Base-by-base conservation (phyloP, 139 green algal genomes). In the Chlamydomonas sp. region DNA sequence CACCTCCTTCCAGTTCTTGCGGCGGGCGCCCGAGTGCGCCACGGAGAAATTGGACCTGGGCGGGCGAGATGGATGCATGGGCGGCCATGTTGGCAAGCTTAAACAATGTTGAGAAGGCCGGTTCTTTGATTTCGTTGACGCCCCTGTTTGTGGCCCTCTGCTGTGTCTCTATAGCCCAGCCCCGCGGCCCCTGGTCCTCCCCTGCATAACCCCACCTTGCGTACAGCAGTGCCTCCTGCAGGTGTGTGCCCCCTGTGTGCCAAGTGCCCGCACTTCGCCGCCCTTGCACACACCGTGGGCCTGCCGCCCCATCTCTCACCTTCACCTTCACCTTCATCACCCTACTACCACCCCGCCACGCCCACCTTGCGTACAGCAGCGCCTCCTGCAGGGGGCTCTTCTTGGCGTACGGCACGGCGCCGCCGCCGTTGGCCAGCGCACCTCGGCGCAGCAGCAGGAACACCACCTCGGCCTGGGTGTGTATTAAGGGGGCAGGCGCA, bases 321-420 rank as follows among this genome's bases (percentile, higher is more conserved):
- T 49, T 49, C 31, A 49, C 31, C 31, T 49, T 49, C 31, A 49
- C 31, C 31, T 49, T 49, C 31, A 49, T 49, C 31, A 49, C 31
- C 31, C 31, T 49, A 0, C 31, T 49, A 49, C 31, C 31, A 49
- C 31, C 31, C 31, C 31, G 31, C 31, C 31, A 49, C 31, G 31
- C 31, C 31, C 31, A 49, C 31, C 31, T 49, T 49, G 31, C 31
- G 31, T 81, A 88, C 59, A 63, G 5, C 5, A 79, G 20, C 1
- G 83, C 83, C 83, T 88, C 83, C 83, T 81, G 74, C 68, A 87
- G 82, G 61, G 83, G 72, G 9, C 63, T 80, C 4, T 64, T 63
- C 20, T 59, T 62, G n/a, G 73, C 74, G 63, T 85, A 85, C 64
- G 80, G 80, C 64, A 74, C 83, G 0, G 74, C 12, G 15, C 20